Percentiles rank a stretch among this genome's conserved stretches.
Conservation (phyloP, 139 green algal genomes). For the Asterochloris erici region DNA sequence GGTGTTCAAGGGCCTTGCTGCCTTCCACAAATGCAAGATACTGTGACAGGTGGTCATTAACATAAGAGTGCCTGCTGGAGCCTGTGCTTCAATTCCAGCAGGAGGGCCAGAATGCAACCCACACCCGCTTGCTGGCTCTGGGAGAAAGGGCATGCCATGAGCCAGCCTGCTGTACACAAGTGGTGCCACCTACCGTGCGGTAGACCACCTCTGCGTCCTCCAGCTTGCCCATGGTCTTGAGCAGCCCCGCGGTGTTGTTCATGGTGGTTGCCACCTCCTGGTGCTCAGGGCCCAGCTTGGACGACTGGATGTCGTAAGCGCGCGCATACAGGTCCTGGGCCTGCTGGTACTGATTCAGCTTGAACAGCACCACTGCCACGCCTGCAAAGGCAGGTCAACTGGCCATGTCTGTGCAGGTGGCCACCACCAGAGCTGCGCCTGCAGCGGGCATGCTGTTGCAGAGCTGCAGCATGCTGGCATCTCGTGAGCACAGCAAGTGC, state of each 20-base stretch:
- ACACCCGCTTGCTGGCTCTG: too few species aligned
- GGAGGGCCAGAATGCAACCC: too few species aligned
- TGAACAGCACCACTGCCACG: conserved; percentile 22
- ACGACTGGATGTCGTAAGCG: conserved; percentile 19
- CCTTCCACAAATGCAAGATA: too few species aligned
- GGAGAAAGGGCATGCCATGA: too few species aligned
- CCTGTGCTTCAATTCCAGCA: too few species aligned
- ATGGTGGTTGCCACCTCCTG: conserved; percentile 31
- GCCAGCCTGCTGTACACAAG: not conserved
- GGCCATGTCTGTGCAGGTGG: not conserved
- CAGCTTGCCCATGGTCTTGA: conserved; percentile 25
- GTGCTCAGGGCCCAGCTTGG: conserved; percentile 23
- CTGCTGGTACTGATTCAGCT: conserved; percentile 17
- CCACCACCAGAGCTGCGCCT: not conserved
- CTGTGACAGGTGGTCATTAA: too few species aligned
- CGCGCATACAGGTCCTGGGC: conserved; percentile 25
- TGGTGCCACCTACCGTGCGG: not conserved
- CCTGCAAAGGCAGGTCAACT: not conserved
- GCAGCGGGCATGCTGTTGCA: too few species aligned
- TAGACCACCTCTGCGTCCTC: conserved; percentile 29
- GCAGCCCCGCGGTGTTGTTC: conserved; percentile 25
- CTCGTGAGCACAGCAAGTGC: too few species aligned
- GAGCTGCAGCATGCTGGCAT: too few species aligned
- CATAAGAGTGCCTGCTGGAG: too few species aligned
- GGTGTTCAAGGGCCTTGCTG: too few species aligned